A percentile compares a stretch with the other conserved stretches of the same genome.
These are phyloP conservation scores for Thelonectria olida DNA, from an alignment of 2,329 filamentous ascomycete genomes.

Conservation along the genomic window DNA sequence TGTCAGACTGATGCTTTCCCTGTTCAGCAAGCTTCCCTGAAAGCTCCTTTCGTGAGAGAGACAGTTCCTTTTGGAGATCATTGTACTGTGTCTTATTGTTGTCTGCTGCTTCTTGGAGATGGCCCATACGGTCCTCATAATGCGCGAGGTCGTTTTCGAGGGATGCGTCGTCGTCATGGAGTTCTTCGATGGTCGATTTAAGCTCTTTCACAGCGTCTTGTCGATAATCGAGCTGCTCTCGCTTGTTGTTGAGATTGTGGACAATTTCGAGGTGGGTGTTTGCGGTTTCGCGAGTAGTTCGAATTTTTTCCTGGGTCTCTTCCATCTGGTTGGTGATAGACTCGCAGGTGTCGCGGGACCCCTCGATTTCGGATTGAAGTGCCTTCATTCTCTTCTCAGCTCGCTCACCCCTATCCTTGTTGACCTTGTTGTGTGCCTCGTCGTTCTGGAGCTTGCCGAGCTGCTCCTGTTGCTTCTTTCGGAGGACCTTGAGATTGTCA, in stretches of 20 bases:
- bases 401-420: slow-evolving; percentile 85
- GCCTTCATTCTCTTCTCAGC: slow-evolving; percentile 71
- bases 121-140: slow-evolving; percentile 78
- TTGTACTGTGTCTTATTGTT: slow-evolving; percentile 71
- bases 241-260: slow-evolving; percentile 78
- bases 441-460: slow-evolving; percentile 77
- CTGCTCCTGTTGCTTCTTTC: slow-evolving; percentile 83
- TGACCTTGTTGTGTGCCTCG: slow-evolving; percentile 79
- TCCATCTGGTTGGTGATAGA: slow-evolving; percentile 69
- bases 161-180: slow-evolving; percentile 80
- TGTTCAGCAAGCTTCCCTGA: slow-evolving; percentile 68
- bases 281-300: slow-evolving; percentile 76
- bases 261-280: slow-evolving; percentile 79
- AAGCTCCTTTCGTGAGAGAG: slow-evolving; percentile 54
- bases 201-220: slow-evolving; percentile 77
- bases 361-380: slow-evolving; percentile 73
- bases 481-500: slow-evolving; percentile 87
- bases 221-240: slow-evolving; percentile 75
- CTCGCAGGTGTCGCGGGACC: slow-evolving; percentile 65
- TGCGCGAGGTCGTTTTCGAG: slow-evolving; percentile 77
- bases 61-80: slow-evolving; percentile 65
- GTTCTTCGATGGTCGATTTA: slow-evolving; percentile 76
- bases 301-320: slow-evolving; percentile 64
- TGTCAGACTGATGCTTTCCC: slow-evolving; percentile 85
- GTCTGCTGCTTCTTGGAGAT: slow-evolving; percentile 71